These are phyloP conservation scores for Candida takata DNA, from an alignment of 805 yeast genomes.

Conservation along the genomic window DNA sequence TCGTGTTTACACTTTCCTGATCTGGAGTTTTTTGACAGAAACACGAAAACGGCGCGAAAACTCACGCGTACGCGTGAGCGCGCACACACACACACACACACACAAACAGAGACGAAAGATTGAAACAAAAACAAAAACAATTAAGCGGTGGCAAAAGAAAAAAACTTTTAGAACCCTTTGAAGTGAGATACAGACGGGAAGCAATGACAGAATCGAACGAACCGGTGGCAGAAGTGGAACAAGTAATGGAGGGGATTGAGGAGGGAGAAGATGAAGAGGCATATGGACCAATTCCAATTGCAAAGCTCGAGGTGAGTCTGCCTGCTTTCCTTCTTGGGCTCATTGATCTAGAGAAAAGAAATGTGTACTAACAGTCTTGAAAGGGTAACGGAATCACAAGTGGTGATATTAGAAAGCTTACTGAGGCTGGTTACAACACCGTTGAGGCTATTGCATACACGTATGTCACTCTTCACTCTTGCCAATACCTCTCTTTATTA, in stretches of 20 bases:
- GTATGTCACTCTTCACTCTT: slow-evolving; percentile 17
- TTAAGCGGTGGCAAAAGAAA: slow-evolving; percentile 1
- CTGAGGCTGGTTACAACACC: slow-evolving; percentile 80
- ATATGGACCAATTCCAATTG: slow-evolving; percentile 50
- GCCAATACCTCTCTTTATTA: background rate
- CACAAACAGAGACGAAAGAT: too few species aligned
- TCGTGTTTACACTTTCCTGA: too few species aligned
- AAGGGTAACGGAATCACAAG: slow-evolving; percentile 80
- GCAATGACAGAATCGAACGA: slow-evolving; percentile 3
- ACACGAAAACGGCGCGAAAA: slow-evolving; percentile 3
- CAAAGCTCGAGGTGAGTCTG: slow-evolving; percentile 35
- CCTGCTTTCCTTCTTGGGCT: background rate
- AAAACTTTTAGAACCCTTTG: too few species aligned
- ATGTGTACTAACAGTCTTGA: slow-evolving; percentile 2
- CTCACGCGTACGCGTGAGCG: slow-evolving; percentile 1
- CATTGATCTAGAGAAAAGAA: background rate
- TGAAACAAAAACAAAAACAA: slow-evolving; percentile 4
- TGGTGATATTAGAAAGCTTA: slow-evolving; percentile 70
- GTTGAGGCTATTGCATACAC: slow-evolving; percentile 92
- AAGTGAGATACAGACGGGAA: slow-evolving; percentile 10
- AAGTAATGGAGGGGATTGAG: slow-evolving; percentile 19
- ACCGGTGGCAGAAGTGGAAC: slow-evolving; percentile 9
- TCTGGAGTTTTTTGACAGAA: too few species aligned
- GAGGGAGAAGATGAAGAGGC: slow-evolving; percentile 48
- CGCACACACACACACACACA: background rate